Evolutionary conservation across 805 yeast genomes (phyloP).

Genomic region (Wickerhamiella nectarea): DNA sequence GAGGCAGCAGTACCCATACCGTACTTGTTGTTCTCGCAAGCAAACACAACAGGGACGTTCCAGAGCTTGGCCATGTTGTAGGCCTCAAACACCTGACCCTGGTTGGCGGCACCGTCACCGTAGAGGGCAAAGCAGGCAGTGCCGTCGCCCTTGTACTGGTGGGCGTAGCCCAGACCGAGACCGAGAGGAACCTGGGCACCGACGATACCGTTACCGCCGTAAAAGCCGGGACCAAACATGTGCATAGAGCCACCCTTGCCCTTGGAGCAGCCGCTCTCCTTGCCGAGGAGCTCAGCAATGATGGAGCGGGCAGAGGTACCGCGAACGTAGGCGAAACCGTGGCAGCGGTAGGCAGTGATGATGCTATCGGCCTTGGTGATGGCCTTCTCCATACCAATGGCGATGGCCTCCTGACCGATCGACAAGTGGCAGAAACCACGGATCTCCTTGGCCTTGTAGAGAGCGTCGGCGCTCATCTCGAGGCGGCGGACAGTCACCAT

Average conservation of each 20-base stretch:
- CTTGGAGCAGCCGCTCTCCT: constrained; percentile 83
- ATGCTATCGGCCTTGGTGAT: constrained; percentile 72
- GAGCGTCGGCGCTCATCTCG: constrained; percentile 98
- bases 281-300: constrained; percentile 92
- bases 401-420: constrained; percentile 97
- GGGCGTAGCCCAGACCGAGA: constrained; percentile 97
- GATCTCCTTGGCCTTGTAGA: constrained; percentile 95
- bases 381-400: constrained; percentile 96
- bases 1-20: constrained; percentile 99
- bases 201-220: constrained; percentile 99
- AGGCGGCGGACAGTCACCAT: constrained; percentile 81
- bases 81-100: constrained; percentile 96
- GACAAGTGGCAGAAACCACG: constrained; percentile 98
- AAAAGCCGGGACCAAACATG: constrained; percentile 89
- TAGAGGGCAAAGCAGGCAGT: constrained; percentile 72
- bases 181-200: constrained; percentile 99
- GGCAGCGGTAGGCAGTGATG: constrained; percentile 97
- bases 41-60: constrained; percentile 88
- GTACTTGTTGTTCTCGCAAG: constrained; percentile 97
- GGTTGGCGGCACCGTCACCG: constrained; percentile 99
- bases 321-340: constrained; percentile 94
- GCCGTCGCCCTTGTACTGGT: constrained; percentile 74
- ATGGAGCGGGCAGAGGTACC: constrained; percentile 86
- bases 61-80: constrained; percentile 98
- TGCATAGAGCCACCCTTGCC: constrained; percentile 99